Evolutionary conservation across 2,329 filamentous ascomycete species (phyloP), one percentile per base, ranked within the genome.

Genomic region (Beauveria caledonica): DNA sequence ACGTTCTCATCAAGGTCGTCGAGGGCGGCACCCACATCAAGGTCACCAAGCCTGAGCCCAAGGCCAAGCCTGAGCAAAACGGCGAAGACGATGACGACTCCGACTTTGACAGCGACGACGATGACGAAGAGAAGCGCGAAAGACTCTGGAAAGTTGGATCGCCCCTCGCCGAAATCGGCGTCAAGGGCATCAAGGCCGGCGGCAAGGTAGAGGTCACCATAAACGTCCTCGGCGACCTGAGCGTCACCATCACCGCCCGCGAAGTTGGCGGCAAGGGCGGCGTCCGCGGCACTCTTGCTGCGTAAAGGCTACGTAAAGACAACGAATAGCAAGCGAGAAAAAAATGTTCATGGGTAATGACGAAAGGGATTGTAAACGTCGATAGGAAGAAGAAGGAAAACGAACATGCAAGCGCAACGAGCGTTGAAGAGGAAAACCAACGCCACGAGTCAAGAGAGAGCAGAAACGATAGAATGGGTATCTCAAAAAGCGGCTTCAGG

Each of bases 1-100:
- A 96, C 69, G 89, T 97, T 3, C 80, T 97, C 13, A 78, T 99
- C 73, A 90, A 89, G 76, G 82, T 99, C 59, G 90, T 87, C 65
- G 94, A 99, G 79, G 94, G 91, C 67, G 83, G 84, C 67, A 87
- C 90, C 46, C 89, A 96, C 74, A 97, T 97, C 80, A 95, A 96
- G 77, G 86, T 96, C 68, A 93, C 90, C 64, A 91, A 94, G 79
- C 86, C 90, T 40, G 89, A 93, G 77, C 84, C 87, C 63, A 91
- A 91, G 80, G 66, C 84, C 62, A 89, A 90, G 69, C 87, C 89
- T 76, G 80, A 83, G 66, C 82, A 86, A 25, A 85, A 85, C 58
- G 83, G 85, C 61, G 83, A 83, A 61, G 84, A 89, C 48, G 82
- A 84, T 63, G 77, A 79, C 21, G 79, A 81, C 51, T 82, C 77